Evolutionary conservation across 2,329 filamentous ascomycete genomes (phyloP), one percentile per base, ranked within the genome.

Genomic region (Lecanoromycetidae sp.): DNA sequence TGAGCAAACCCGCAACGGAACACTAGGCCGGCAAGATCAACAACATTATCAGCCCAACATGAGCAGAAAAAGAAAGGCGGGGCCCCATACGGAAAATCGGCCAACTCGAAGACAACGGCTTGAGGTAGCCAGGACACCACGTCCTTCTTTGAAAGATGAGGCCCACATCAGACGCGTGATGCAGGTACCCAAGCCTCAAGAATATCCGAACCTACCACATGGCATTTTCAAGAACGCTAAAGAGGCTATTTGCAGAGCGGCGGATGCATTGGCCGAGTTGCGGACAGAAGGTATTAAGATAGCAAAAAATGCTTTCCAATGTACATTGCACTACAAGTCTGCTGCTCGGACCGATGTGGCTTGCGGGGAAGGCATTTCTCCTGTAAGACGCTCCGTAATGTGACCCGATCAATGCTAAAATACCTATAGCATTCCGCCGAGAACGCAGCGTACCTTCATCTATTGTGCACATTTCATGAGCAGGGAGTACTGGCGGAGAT

Each of bases 401-500:
- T 17, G 27, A 30, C 13, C 12, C 19, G 15, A 4, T 2, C 17
- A 15, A 19, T 25, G 12, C 32, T 34, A 27, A 48, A 20, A 32
- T 15, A 42, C 34, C 27, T 5, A 12, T 25, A 52, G 50, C 46
- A 48, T 44, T 23, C 34, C 26, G 50, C 52, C 15, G 48, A 49
- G 27, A 30, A 40, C 22, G 46, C 45, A 19, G 52, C 52, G 10
- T 51, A 36, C 41, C 39, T 53, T n/a, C 38, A 49, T 35, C 40
- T 54, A 20, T n/a, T 49, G 17, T 44, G 43, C 12, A 53, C 51
- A n/a, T 44, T 50, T 23, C 48, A 52, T 23, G 38, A 52, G 27
- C 45, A 48, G 9, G 51, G 46, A 37, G n/a, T 51, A 4, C 43
- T 53, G 20, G 42, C 10, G 13, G 50, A 53, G 15, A 33, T 49